phyloP scores from a whole-genome alignment of 805 yeast species.

The Clavispora vitiphila region DNA sequence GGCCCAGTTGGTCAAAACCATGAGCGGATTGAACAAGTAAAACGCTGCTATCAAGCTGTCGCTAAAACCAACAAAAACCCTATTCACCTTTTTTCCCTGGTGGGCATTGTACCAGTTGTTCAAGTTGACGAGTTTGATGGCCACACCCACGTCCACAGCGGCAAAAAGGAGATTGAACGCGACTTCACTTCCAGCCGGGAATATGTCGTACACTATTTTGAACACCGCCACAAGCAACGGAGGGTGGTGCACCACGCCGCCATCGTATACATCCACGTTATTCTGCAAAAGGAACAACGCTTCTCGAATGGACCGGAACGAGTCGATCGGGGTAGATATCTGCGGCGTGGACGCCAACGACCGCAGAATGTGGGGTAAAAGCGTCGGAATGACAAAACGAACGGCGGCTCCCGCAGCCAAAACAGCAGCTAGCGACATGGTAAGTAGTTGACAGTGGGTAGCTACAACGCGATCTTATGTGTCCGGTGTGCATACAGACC shows the following conservation, averaged over 20 bases:
- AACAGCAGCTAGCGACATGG: conserved; percentile 14
- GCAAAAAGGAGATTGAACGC: conserved; percentile 47
- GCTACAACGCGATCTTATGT: not conserved
- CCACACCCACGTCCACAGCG: conserved; percentile 52
- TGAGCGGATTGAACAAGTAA: conserved; percentile 77
- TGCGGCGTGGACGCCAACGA: conserved; percentile 35
- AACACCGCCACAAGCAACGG: conserved; percentile 59
- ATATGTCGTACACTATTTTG: conserved; percentile 27
- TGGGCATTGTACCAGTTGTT: conserved; percentile 37
- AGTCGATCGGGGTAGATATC: conserved; percentile 63
- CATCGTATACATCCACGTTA: conserved; percentile 65
- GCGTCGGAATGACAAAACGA: conserved; percentile 31
- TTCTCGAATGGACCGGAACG: conserved; percentile 47
- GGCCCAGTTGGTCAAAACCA: conserved; percentile 62
- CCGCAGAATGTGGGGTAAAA: conserved; percentile 27
- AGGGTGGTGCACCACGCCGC: conserved; percentile 84
- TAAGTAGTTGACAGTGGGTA: not conserved
- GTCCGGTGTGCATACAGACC: not conserved
- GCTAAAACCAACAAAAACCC: conserved; percentile 18
- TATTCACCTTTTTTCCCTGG: conserved; percentile 14
- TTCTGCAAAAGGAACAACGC: conserved; percentile 36
- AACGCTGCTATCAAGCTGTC: conserved; percentile 53
- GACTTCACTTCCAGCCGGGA: conserved; percentile 14
- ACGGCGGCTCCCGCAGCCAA: conserved; percentile 17
- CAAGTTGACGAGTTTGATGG: conserved; percentile 47